phyloP scores from a whole-genome alignment of 129 eudicot species.

The Artemisia annua region DNA sequence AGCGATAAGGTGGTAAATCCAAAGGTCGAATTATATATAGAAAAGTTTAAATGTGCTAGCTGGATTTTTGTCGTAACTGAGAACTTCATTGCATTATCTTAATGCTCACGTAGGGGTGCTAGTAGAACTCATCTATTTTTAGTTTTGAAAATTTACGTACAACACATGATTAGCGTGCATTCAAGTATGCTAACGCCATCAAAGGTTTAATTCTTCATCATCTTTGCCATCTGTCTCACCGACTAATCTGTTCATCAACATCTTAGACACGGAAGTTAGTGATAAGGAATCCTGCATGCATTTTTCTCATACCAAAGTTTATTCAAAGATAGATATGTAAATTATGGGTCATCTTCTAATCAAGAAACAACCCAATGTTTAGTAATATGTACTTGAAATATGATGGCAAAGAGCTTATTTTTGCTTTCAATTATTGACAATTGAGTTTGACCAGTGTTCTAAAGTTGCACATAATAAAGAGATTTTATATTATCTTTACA shows the following conservation, averaged over 20 bases:
- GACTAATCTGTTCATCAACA: slow-evolving; percentile 25
- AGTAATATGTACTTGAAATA: no score
- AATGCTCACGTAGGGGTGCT: slow-evolving; percentile 28
- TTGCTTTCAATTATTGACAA: slow-evolving; percentile 13
- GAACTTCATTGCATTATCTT: slow-evolving; percentile 27
- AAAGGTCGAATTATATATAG: slow-evolving; percentile 28
- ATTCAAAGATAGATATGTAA: background rate
- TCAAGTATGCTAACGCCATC: slow-evolving; percentile 32
- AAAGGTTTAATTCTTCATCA: slow-evolving; percentile 27
- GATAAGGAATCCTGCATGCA: slow-evolving; percentile 28
- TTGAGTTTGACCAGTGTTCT: slow-evolving; percentile 23
- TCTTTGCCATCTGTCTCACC: slow-evolving; percentile 34
- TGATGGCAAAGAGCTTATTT: no score
- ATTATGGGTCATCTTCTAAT: background rate
- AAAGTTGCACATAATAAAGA: slow-evolving; percentile 15
- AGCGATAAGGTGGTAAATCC: slow-evolving; percentile 23
- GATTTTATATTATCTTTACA: background rate
- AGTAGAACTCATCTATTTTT: slow-evolving; percentile 24
- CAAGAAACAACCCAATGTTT: background rate
- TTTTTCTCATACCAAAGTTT: slow-evolving; percentile 9
- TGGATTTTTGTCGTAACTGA: slow-evolving; percentile 28
- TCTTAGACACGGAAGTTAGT: slow-evolving; percentile 28
- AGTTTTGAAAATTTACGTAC: slow-evolving; percentile 29
- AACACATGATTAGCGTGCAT: slow-evolving; percentile 38
- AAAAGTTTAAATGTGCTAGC: slow-evolving; percentile 17